phyloP scores from a whole-genome alignment of 1,139 yeast genomes.

The Arxiozyma heterogenica region DNA sequence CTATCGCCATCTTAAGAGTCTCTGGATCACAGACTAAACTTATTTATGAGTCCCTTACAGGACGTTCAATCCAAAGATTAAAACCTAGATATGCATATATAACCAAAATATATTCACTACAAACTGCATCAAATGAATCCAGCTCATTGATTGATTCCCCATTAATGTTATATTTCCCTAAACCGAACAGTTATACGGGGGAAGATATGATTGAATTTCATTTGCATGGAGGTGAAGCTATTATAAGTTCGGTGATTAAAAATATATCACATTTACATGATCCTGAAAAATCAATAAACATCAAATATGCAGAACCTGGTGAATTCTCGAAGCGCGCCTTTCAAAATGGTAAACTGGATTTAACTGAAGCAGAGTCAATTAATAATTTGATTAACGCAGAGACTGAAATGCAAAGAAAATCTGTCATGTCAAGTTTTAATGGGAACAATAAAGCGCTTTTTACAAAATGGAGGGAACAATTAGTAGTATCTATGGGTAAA shows the following conservation, averaged over 20 bases:
- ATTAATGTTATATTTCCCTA: slow-evolving; percentile 54
- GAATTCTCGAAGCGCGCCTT: slow-evolving; percentile 85
- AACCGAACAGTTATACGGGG: slow-evolving; percentile 86
- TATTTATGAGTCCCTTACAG: slow-evolving; percentile 39
- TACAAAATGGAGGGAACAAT: slow-evolving; percentile 51
- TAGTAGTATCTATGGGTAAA: slow-evolving; percentile 61
- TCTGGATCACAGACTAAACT: slow-evolving; percentile 59
- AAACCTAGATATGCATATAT: slow-evolving; percentile 48
- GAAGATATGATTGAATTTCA: slow-evolving; percentile 85
- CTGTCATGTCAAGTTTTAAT: slow-evolving; percentile 63
- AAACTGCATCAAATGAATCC: slow-evolving; percentile 30
- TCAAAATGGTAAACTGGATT: slow-evolving; percentile 52
- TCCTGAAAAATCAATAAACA: slow-evolving; percentile 18
- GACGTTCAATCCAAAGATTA: slow-evolving; percentile 31
- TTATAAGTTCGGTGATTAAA: slow-evolving; percentile 55
- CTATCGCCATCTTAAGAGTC: slow-evolving; percentile 76
- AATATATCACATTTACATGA: slow-evolving; percentile 50
- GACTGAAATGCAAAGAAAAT: slow-evolving; percentile 75
- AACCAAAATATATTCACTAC: slow-evolving; percentile 38
- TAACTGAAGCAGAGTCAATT: slow-evolving; percentile 87
- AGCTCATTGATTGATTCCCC: slow-evolving; percentile 62
- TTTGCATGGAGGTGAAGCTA: slow-evolving; percentile 89
- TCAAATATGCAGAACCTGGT: slow-evolving; percentile 85
- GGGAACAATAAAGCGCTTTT: slow-evolving; percentile 48
- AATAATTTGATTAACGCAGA: slow-evolving; percentile 88